Evolutionary conservation across 768 basidiomycete species (phyloP).

Genomic region (Mycena olivaceomarginata): DNA sequence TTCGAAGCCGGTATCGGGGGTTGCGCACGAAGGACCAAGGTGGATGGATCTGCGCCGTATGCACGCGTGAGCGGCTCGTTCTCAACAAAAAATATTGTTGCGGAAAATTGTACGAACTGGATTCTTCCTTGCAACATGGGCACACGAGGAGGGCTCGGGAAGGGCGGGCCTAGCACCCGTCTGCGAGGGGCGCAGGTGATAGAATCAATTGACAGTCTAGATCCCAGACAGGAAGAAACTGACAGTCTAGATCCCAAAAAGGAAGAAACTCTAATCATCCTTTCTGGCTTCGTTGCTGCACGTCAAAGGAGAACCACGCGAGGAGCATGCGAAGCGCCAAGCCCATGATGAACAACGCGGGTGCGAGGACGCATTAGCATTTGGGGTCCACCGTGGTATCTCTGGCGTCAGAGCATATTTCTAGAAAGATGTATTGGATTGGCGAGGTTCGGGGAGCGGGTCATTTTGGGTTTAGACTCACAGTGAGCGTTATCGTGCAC

Average conservation of each 20-base stretch:
- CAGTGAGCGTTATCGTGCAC: neutral
- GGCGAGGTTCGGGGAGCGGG: neutral
- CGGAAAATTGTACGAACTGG: no score
- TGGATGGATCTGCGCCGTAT: no score
- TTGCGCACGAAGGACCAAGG: no score
- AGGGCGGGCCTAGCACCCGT: neutral
- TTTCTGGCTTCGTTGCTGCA: neutral
- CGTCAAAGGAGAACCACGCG: neutral
- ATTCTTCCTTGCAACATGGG: no score
- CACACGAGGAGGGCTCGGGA: neutral
- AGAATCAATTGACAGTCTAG: constrained; percentile 19
- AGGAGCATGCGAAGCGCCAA: neutral
- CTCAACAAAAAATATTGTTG: no score
- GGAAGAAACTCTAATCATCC: neutral
- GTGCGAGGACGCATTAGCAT: neutral
- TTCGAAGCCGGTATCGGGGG: no score
- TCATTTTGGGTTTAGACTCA: neutral
- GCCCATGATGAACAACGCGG: neutral
- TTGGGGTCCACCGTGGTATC: neutral
- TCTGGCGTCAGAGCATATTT: neutral
- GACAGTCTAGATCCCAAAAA: neutral
- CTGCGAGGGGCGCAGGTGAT: constrained; percentile 8
- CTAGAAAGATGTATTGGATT: neutral
- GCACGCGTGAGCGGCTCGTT: no score
- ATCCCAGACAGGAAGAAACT: neutral